Conservation (phyloP, 805 yeast species). For the Jamesozyma rosinii region DNA sequence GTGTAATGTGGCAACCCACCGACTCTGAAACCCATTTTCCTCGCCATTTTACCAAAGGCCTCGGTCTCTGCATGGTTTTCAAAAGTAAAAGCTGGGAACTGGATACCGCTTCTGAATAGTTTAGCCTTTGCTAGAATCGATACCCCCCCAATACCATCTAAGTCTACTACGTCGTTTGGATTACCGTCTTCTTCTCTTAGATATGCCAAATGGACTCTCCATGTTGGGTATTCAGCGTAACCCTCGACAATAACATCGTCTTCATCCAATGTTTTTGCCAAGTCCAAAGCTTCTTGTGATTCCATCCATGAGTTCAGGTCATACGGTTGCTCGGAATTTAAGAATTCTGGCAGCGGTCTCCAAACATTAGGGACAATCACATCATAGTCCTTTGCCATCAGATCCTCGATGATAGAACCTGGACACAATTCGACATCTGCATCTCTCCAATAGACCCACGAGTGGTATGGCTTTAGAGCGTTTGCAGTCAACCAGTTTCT, state of each 20-base stretch:
- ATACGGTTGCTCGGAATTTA: slow-evolving; percentile 78
- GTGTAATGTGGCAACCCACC: slow-evolving; percentile 88
- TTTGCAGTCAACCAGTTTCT: slow-evolving; percentile 73
- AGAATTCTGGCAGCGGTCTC: slow-evolving; percentile 91
- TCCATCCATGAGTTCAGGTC: slow-evolving; percentile 97
- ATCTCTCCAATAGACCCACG: slow-evolving; percentile 90
- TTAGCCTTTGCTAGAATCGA: slow-evolving; percentile 68
- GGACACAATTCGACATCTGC: slow-evolving; percentile 80
- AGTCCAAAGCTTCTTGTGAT: slow-evolving; percentile 60
- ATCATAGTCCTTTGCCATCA: slow-evolving; percentile 63
- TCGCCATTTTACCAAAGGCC: slow-evolving; percentile 78
- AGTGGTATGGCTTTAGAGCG: slow-evolving; percentile 72
- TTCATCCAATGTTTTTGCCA: slow-evolving; percentile 57
- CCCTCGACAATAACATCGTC: slow-evolving; percentile 87
- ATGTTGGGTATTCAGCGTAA: slow-evolving; percentile 77
- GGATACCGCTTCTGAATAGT: slow-evolving; percentile 68
- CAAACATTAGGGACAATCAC: slow-evolving; percentile 84
- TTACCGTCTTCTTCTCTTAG: slow-evolving; percentile 53
- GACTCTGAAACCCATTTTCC: slow-evolving; percentile 66
- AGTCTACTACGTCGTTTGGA: slow-evolving; percentile 52
- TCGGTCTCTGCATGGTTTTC: slow-evolving; percentile 83
- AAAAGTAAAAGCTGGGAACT: slow-evolving; percentile 77
- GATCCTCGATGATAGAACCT: slow-evolving; percentile 60
- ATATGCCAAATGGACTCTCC: slow-evolving; percentile 75
- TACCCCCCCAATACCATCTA: slow-evolving; percentile 86